phyloP scores from a whole-genome alignment of 208 protist species.

The Willaertia magna region DNA sequence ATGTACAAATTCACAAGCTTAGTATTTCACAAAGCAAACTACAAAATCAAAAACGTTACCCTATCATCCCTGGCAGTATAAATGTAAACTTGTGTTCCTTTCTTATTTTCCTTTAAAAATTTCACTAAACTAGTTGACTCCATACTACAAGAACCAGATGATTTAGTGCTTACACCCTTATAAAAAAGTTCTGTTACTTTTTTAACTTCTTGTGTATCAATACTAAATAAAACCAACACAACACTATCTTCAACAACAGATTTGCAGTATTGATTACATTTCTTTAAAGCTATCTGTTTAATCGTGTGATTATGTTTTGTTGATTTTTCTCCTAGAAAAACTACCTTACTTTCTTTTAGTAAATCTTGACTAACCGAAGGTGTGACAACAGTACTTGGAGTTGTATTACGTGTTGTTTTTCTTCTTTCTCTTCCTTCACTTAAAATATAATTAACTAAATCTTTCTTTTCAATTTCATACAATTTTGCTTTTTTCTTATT shows the following conservation, averaged over 20 bases:
- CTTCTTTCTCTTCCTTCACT: neutral
- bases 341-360: neutral
- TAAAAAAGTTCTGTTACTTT: too few species aligned
- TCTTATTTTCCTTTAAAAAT: neutral
- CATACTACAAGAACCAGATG: neutral
- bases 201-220: neutral
- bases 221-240: neutral
- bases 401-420: neutral
- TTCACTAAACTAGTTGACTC: neutral
- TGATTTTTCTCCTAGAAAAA: neutral
- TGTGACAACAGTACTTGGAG: neutral
- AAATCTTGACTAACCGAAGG: neutral
- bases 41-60: too few species aligned
- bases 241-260: neutral
- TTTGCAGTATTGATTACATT: neutral
- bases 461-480: neutral
- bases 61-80: neutral
- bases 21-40: too few species aligned
- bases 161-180: too few species aligned
- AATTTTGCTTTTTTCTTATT: neutral
- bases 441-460: neutral
- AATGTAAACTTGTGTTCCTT: neutral
- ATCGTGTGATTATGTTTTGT: neutral
- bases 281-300: neutral
- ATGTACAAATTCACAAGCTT: too few species aligned